Evolutionary conservation across 306 rosid species (phyloP).

Genomic region (Acacia melanoxylon): DNA sequence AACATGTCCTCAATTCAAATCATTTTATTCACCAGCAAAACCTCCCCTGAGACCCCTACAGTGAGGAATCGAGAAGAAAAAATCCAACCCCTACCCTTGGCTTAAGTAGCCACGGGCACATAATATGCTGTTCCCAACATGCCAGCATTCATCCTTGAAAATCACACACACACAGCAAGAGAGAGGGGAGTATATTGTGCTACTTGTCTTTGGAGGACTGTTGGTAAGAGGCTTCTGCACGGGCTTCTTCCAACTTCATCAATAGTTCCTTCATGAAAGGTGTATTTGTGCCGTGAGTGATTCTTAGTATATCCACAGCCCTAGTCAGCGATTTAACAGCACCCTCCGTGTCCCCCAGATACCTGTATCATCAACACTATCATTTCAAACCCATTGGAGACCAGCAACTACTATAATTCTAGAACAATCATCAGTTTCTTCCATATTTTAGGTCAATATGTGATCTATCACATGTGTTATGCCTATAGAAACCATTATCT

Average conservation of each 20-base stretch:
- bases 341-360: slow-evolving; percentile 61
- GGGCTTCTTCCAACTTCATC: slow-evolving; percentile 84
- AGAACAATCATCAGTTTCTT: background rate
- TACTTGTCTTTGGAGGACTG: slow-evolving; percentile 41
- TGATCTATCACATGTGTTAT: background rate
- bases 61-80: background rate
- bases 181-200: background rate
- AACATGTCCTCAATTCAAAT: background rate
- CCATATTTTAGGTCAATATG: background rate
- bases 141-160: background rate
- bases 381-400: background rate
- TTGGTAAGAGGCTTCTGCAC: slow-evolving; percentile 75
- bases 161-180: background rate
- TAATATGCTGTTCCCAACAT: background rate
- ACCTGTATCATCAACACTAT: slow-evolving; percentile 49
- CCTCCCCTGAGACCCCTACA: background rate
- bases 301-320: slow-evolving; percentile 68
- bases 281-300: slow-evolving; percentile 80
- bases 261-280: slow-evolving; percentile 74
- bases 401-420: background rate
- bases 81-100: background rate
- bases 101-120: background rate
- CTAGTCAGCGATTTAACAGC: slow-evolving; percentile 65
- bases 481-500: background rate
- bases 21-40: background rate